These are phyloP conservation scores for Aspergillus sp. DNA, from an alignment of 2,329 filamentous ascomycete species.

Conservation along the genomic window DNA sequence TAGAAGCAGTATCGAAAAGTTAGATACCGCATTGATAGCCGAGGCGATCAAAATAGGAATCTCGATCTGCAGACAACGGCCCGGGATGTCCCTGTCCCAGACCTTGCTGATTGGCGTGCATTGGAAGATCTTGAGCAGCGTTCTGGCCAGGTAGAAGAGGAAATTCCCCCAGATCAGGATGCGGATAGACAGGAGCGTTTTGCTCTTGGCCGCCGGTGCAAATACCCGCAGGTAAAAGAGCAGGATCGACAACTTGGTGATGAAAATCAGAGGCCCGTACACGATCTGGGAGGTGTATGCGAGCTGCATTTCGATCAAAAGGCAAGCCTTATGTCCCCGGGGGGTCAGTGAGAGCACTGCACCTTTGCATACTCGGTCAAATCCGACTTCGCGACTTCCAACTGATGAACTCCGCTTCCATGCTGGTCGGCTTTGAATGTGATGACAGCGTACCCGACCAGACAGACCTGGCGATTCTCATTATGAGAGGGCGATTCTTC, in stretches of 20 bases:
- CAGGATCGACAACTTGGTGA: constrained; percentile 21
- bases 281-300: constrained; percentile 17
- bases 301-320: constrained; percentile 6
- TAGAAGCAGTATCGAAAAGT: constrained; percentile 15
- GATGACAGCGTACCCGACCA: constrained; percentile 14
- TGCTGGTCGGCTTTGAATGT: constrained; percentile 12
- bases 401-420: constrained; percentile 12
- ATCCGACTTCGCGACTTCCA: constrained; percentile 10
- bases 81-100: constrained; percentile 11
- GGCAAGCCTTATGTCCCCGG: not conserved
- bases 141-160: constrained; percentile 15
- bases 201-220: constrained; percentile 9
- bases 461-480: constrained; percentile 10
- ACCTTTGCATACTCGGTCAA: constrained; percentile 11
- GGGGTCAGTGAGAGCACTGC: too few relatives aligned
- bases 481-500: not conserved
- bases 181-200: constrained; percentile 14
- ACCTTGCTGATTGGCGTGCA: constrained; percentile 16
- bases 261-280: constrained; percentile 19
- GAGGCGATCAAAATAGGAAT: constrained; percentile 13
- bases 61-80: constrained; percentile 16
- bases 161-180: constrained; percentile 16
- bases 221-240: constrained; percentile 19
- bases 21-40: constrained; percentile 15
- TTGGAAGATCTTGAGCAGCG: constrained; percentile 18